A percentile compares a stretch with the other conserved stretches of the same genome.
These are phyloP conservation scores for Candida lessepsii DNA, from an alignment of 805 yeast species.

Conservation along the genomic window DNA sequence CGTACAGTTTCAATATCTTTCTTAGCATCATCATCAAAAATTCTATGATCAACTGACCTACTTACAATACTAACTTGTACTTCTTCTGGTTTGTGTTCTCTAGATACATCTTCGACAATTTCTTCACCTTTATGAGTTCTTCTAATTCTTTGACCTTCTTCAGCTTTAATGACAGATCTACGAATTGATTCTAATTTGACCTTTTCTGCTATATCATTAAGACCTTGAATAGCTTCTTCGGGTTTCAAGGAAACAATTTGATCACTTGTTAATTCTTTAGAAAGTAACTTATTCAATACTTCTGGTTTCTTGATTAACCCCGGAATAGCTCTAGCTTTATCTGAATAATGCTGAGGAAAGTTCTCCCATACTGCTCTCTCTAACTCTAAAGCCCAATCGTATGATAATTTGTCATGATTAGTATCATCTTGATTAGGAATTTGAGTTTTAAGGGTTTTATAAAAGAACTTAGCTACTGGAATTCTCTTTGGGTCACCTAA, in stretches of 20 bases:
- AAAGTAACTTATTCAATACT: conserved; percentile 57
- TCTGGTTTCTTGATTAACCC: conserved; percentile 49
- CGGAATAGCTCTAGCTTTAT: conserved; percentile 60
- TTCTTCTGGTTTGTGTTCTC: conserved; percentile 25
- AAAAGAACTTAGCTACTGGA: conserved; percentile 53
- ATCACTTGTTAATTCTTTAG: conserved; percentile 50
- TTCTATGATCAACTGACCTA: conserved; percentile 37
- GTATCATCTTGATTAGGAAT: conserved; percentile 32
- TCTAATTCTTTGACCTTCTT: conserved; percentile 59
- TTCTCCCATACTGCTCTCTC: conserved; percentile 49
- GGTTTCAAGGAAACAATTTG: conserved; percentile 64
- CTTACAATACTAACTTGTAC: conserved; percentile 28
- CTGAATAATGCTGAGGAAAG: conserved; percentile 52
- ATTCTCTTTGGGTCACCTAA: conserved; percentile 38
- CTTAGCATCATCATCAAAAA: conserved; percentile 20
- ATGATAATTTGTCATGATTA: conserved; percentile 32
- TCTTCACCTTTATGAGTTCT: conserved; percentile 90
- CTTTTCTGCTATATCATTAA: conserved; percentile 65
- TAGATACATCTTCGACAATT: conserved; percentile 49
- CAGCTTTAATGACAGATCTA: conserved; percentile 63
- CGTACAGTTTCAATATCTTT: not conserved
- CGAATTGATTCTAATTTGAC: conserved; percentile 68
- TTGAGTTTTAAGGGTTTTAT: conserved; percentile 40
- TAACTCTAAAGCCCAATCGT: conserved; percentile 47
- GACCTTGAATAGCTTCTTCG: conserved; percentile 79